A percentile compares a stretch with the other conserved stretches of the same genome.
Evolutionary conservation across 176 grass and related monocot genomes (phyloP).

Genomic region (Aegilops speltoides): DNA sequence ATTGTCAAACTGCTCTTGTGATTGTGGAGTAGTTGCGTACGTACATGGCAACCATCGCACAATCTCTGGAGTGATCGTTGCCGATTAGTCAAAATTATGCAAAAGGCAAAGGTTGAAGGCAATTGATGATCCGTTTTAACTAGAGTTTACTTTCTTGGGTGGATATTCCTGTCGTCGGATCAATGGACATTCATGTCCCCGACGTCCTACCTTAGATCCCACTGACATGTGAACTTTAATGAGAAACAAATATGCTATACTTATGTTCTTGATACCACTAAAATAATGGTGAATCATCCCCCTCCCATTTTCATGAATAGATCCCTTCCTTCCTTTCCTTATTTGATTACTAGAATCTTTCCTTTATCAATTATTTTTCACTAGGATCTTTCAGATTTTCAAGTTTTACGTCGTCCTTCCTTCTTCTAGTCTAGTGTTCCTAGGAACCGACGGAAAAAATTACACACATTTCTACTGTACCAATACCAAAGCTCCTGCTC

Average conservation of each 20-base stretch:
- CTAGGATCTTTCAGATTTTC: too few species aligned
- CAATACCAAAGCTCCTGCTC: background rate
- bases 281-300: background rate
- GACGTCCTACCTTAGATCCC: slow-evolving; percentile 31
- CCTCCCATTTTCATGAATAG: too few species aligned
- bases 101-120: background rate
- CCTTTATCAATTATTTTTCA: too few species aligned
- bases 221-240: slow-evolving; percentile 25
- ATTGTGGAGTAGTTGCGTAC: background rate
- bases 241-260: background rate
- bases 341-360: too few species aligned
- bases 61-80: background rate
- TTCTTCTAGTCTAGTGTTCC: too few species aligned
- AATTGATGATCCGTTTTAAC: background rate
- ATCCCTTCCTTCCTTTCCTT: too few species aligned
- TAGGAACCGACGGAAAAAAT: background rate
- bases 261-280: background rate
- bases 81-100: background rate
- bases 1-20: background rate
- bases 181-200: background rate
- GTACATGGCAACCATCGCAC: background rate
- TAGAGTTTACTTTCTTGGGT: background rate
- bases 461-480: background rate
- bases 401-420: too few species aligned
- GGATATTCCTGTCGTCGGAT: background rate